These are phyloP conservation scores for Blastobotrys parvus DNA, from an alignment of 805 yeast genomes.

Conservation along the genomic window DNA sequence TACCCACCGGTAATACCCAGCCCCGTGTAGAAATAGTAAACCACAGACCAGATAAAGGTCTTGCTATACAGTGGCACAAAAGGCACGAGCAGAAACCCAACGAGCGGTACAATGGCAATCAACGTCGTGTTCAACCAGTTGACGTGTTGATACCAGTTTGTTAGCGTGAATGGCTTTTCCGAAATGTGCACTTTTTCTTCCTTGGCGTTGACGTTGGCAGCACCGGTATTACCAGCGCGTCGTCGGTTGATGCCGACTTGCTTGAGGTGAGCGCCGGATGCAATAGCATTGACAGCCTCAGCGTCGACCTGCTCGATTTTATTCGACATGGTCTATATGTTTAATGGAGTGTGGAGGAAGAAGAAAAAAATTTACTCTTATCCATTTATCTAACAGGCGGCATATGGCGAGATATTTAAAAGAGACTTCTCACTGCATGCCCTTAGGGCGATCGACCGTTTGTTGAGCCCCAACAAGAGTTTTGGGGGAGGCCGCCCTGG, in stretches of 20 bases:
- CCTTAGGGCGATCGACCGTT: too few relatives aligned
- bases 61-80: slow-evolving; percentile 37
- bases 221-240: slow-evolving; percentile 1
- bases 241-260: slow-evolving; percentile 24
- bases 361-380: neutral
- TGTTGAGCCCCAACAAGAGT: neutral
- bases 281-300: slow-evolving; percentile 28
- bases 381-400: too few relatives aligned
- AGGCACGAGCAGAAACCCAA: slow-evolving; percentile 37
- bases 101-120: slow-evolving; percentile 47
- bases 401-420: too few relatives aligned
- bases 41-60: slow-evolving; percentile 46
- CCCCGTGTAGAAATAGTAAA: slow-evolving; percentile 53
- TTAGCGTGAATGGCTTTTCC: slow-evolving; percentile 66
- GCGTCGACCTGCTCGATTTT: slow-evolving; percentile 22
- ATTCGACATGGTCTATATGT: neutral
- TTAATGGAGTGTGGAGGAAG: neutral
- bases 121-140: slow-evolving; percentile 64
- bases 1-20: slow-evolving; percentile 77
- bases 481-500: neutral
- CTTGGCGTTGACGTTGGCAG: slow-evolving; percentile 2
- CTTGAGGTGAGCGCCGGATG: slow-evolving; percentile 25
- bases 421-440: too few relatives aligned
- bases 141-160: slow-evolving; percentile 64
- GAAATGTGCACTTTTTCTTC: slow-evolving; percentile 42